Evolutionary conservation across 1,139 yeast species (phyloP).

Genomic region (Saccharomyces hybrid): DNA sequence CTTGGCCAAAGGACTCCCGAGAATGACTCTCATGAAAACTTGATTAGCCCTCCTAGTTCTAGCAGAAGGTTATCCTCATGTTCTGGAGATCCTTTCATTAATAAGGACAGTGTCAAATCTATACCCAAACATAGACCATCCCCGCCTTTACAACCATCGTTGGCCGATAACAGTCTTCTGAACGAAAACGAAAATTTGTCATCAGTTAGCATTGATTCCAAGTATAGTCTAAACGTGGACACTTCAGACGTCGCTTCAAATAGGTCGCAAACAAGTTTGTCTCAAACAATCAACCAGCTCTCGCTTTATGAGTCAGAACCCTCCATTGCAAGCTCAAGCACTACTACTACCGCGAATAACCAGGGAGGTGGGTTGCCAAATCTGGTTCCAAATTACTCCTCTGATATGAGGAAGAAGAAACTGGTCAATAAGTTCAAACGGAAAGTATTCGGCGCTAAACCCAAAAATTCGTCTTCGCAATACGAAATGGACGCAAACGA

Average conservation of each 20-base stretch:
- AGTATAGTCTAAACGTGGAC: not conserved
- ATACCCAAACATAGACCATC: not conserved
- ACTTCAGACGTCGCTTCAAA: not conserved
- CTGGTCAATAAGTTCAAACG: constrained; percentile 1
- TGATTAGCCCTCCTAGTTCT: not conserved
- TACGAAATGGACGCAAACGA: not conserved
- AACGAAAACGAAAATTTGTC: not conserved
- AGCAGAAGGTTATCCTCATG: not conserved
- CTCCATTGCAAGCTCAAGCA: not conserved
- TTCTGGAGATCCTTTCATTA: not conserved
- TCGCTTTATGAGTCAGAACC: not conserved
- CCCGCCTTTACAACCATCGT: not conserved
- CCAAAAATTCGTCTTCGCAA: constrained; percentile 7
- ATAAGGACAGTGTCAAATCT: not conserved
- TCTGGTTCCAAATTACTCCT: not conserved
- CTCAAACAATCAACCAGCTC: not conserved
- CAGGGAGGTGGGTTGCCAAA: not conserved
- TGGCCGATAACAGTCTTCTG: not conserved
- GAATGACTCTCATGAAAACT: not conserved
- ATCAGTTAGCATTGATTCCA: not conserved
- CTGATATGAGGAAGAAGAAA: constrained; percentile 3
- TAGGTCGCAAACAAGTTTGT: not conserved
- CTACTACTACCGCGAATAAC: not conserved
- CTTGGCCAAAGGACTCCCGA: not conserved
- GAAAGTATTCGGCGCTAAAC: constrained; percentile 9